Percentiles rank a stretch among this genome's conserved stretches.
phyloP scores from a whole-genome alignment of 192 early-diverging fungal genomes.

The Mortierella claussenii region DNA sequence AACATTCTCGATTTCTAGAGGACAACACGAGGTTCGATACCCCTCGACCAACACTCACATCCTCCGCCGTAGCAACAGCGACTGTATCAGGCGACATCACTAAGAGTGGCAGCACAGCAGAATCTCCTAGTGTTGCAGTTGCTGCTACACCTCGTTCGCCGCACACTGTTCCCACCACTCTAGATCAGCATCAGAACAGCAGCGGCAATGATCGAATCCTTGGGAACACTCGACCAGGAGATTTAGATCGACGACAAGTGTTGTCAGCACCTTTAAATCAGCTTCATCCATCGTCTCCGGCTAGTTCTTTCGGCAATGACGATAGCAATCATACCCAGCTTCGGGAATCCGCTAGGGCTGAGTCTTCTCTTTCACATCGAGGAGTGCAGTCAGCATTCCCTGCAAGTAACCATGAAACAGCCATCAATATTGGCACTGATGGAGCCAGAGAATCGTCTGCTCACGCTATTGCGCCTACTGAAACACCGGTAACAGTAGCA shows the following conservation, averaged over 20 bases:
- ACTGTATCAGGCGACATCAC: no score
- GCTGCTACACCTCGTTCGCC: constrained; percentile 15
- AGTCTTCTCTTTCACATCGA: no score
- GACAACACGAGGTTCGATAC: constrained; percentile 49
- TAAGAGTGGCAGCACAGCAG: neutral
- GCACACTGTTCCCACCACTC: neutral
- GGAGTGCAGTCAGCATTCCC: no score
- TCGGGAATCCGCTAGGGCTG: no score
- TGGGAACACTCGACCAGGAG: constrained; percentile 12
- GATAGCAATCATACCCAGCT: no score
- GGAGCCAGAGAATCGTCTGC: no score
- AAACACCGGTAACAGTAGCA: neutral
- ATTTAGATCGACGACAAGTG: constrained; percentile 28
- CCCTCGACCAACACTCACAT: constrained; percentile 27
- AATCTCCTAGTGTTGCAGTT: neutral
- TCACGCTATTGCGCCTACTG: neutral
- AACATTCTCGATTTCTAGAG: constrained; percentile 35
- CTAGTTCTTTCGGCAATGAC: constrained; percentile 18
- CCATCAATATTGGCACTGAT: constrained; percentile 1
- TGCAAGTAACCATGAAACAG: constrained; percentile 7
- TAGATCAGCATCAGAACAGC: neutral
- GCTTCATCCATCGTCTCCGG: constrained; percentile 11
- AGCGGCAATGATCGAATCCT: no score
- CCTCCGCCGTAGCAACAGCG: neutral
- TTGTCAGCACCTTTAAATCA: constrained; percentile 28